Conservation (phyloP, 495 filamentous ascomycete species). For the Neurospora sp. region DNA sequence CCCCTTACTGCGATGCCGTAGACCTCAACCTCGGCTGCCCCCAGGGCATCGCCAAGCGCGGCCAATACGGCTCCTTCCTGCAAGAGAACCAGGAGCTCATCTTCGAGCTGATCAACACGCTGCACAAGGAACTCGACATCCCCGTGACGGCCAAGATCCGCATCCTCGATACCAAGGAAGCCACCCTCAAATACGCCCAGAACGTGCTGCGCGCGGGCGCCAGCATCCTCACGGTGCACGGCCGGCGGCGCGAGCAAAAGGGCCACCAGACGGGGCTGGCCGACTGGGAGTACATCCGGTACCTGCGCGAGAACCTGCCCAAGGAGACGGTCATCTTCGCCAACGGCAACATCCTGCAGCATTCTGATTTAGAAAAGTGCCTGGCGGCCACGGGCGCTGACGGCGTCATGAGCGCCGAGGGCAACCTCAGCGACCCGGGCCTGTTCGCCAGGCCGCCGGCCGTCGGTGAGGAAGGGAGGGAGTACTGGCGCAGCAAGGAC, state of each 20-base stretch:
- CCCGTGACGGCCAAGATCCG: slow-evolving; percentile 95
- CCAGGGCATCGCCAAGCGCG: slow-evolving; percentile 84
- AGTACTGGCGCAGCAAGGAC: slow-evolving; percentile 76
- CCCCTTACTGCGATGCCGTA: slow-evolving; percentile 84
- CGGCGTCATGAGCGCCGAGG: slow-evolving; percentile 91
- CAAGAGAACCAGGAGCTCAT: slow-evolving; percentile 89
- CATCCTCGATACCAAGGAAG: slow-evolving; percentile 76
- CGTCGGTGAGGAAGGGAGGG: slow-evolving; percentile 51
- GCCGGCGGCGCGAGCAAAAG: slow-evolving; percentile 81
- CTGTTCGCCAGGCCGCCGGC: slow-evolving; percentile 66
- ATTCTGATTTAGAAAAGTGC: slow-evolving; percentile 70
- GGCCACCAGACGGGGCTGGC: slow-evolving; percentile 91
- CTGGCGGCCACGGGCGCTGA: slow-evolving; percentile 80
- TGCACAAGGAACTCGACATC: slow-evolving; percentile 60
- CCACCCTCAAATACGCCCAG: slow-evolving; percentile 78
- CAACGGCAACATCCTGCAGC: slow-evolving; percentile 85
- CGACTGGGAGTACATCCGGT: slow-evolving; percentile 78
- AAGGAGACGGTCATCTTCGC: slow-evolving; percentile 87
- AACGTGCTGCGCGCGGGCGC: slow-evolving; percentile 84
- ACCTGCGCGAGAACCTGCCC: slow-evolving; percentile 74
- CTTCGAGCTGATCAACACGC: slow-evolving; percentile 61
- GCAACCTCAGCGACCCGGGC: slow-evolving; percentile 80
- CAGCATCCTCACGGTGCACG: slow-evolving; percentile 88
- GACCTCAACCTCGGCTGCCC: slow-evolving; percentile 98
- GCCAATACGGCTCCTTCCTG: slow-evolving; percentile 86